phyloP scores from a whole-genome alignment of 2,329 filamentous ascomycete species.

The Cercospora zeina region DNA sequence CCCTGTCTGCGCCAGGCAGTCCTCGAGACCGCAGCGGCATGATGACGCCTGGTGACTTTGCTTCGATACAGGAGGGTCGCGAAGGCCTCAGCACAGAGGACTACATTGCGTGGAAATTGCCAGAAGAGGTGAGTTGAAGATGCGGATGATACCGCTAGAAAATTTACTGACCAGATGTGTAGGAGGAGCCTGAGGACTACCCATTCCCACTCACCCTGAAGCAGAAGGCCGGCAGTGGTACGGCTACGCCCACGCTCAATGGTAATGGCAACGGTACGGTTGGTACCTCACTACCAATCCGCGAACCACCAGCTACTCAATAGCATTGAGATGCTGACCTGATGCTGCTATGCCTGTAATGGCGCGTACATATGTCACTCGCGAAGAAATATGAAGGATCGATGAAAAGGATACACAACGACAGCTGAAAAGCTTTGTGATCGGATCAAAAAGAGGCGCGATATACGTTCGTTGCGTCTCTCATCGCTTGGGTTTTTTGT shows the following conservation, averaged over 20 bases:
- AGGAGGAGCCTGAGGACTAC: constrained; percentile 80
- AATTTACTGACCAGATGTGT: constrained; percentile 17
- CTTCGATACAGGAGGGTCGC: constrained; percentile 87
- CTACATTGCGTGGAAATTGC: constrained; percentile 96
- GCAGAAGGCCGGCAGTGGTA: constrained; percentile 43
- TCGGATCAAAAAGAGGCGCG: neutral
- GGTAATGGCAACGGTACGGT: constrained; percentile 24
- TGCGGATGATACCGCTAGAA: no score
- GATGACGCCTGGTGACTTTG: constrained; percentile 99
- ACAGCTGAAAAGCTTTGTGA: constrained; percentile 1
- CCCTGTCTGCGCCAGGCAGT: constrained; percentile 90
- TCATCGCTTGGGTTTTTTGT: neutral
- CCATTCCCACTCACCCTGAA: constrained; percentile 68
- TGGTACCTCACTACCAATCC: constrained; percentile 27
- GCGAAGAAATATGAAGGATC: neutral
- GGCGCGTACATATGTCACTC: neutral
- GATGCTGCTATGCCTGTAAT: neutral
- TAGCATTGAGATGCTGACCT: constrained; percentile 9
- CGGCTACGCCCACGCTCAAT: constrained; percentile 31
- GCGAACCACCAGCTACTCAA: constrained; percentile 14
- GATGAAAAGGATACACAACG: neutral
- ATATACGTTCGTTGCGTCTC: neutral
- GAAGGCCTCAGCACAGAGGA: constrained; percentile 95
- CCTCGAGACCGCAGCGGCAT: constrained; percentile 88
- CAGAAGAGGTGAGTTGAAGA: constrained; percentile 65